Base-by-base conservation (phyloP, 805 yeast species). In the Candida ulmi region DNA sequence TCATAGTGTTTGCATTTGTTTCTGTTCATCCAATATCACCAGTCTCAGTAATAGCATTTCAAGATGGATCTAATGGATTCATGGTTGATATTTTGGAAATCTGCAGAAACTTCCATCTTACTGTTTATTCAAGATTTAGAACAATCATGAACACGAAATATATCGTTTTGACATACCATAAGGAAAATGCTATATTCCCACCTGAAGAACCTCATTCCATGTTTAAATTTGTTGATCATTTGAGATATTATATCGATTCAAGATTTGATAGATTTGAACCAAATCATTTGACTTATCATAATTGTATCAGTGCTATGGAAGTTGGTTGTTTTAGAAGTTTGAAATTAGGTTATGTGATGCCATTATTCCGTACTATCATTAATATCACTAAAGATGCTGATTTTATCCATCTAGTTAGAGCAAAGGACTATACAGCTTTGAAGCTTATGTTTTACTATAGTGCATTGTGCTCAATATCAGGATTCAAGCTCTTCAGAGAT, bases 401-500 rank as follows among this genome's bases (percentile, higher is more conserved):
- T 1, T 47, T 47, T 30, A 21, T 47, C 2, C 15, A 32, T 3
- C 43, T 51, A 15, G 8, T 54, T 11, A 40, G 50, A 15, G 8
- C 16, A 1, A 40, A 30, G 24, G 55, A 52, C 28, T 46, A 46
- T 29, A 32, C 46, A 8, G 49, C 53, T 2, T 27, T 49, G 47
- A 54, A 54, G 40, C 43, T 51, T 25, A 38, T 52, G 42, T 51
- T 37, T 28, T 43, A 46, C 21, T 43, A 34, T 30, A 46, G 52
- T 36, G 34, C 45, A 8, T 32, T 54, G 6, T 44, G 53, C 15
- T 52, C 57, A 3, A 40, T 44, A 6, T 48, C 49, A 17, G 52
- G 48, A 5, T 48, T 54, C 33, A 50, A 46, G 38, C 38, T 54
- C 33, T 44, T 44, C 19, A 18, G 16, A 5, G 45, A 38, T 19